phyloP scores from a whole-genome alignment of 345 rosid species.

The Toxicodendron radicans region DNA sequence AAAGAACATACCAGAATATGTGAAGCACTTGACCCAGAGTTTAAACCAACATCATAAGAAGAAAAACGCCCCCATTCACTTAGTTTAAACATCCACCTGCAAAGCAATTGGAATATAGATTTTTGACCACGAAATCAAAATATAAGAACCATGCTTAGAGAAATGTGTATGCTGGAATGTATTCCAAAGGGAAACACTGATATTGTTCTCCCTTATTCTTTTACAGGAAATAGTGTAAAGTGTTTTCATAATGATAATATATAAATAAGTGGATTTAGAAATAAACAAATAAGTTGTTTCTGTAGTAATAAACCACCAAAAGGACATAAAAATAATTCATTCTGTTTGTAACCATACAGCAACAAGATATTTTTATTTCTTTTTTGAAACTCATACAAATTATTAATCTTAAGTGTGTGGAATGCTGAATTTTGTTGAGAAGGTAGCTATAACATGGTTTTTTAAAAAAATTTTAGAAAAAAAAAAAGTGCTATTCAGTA shows the following conservation, averaged over 20 bases:
- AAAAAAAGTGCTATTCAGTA: no score
- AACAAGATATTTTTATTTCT: no score
- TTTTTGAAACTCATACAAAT: no score
- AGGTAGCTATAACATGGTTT: no score
- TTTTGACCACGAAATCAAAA: neutral
- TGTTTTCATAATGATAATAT: no score
- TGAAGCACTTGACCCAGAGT: constrained; percentile 89
- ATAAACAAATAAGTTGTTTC: no score
- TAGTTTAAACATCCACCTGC: constrained; percentile 91
- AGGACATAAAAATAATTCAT: neutral
- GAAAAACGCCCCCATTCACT: constrained; percentile 96
- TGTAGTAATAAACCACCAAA: neutral
- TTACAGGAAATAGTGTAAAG: neutral
- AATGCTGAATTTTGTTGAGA: no score
- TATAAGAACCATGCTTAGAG: constrained; percentile 9
- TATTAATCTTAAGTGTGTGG: no score
- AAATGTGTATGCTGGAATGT: constrained; percentile 2
- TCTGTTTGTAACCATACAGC: neutral
- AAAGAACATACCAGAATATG: constrained; percentile 68
- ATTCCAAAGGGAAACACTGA: neutral
- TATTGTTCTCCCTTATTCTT: neutral
- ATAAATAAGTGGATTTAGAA: no score
- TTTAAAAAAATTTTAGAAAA: no score
- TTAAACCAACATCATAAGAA: constrained; percentile 83
- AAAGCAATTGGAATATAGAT: constrained; percentile 7